A percentile compares a stretch with the other conserved stretches of the same genome.
phyloP scores from a whole-genome alignment of 768 basidiomycete species.

The Scleroderma citrinum region DNA sequence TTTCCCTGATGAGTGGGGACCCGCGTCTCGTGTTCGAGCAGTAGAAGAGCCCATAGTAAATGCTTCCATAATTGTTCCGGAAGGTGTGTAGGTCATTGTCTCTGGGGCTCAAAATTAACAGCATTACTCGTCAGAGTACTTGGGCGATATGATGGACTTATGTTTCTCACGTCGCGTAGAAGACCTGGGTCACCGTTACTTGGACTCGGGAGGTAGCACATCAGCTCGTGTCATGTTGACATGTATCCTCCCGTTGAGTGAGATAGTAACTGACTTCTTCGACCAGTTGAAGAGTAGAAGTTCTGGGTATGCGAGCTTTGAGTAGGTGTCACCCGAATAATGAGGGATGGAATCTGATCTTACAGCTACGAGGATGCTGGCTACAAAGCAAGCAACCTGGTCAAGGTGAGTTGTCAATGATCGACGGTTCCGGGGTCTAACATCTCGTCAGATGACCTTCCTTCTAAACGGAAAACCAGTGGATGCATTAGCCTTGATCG shows the following conservation, averaged over 20 bases:
- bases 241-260: slow-evolving; percentile 81
- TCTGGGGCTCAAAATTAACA: not conserved
- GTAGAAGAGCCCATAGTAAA: slow-evolving; percentile 92
- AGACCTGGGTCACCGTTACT: slow-evolving; percentile 76
- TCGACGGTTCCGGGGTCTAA: too few relatives aligned
- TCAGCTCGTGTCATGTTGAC: slow-evolving; percentile 70
- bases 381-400: slow-evolving; percentile 73
- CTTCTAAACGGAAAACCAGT: slow-evolving; percentile 84
- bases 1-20: slow-evolving; percentile 80
- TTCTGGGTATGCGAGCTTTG: slow-evolving; percentile 88
- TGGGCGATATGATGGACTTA: slow-evolving; percentile 95
- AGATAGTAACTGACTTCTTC: slow-evolving; percentile 94
- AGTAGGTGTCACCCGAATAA: slow-evolving; percentile 44
- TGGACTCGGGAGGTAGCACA: slow-evolving; percentile 46
- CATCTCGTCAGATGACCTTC: slow-evolving; percentile 70
- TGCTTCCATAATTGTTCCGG: slow-evolving; percentile 90
- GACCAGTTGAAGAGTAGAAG: slow-evolving; percentile 90
- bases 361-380: slow-evolving; percentile 91
- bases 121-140: slow-evolving; percentile 54
- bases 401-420: slow-evolving; percentile 51
- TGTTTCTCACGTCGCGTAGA: slow-evolving; percentile 83
- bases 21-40: slow-evolving; percentile 53
- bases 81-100: slow-evolving; percentile 46
- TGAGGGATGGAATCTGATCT: slow-evolving; percentile 1
- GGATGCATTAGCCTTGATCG: slow-evolving; percentile 89